phyloP scores from a whole-genome alignment of 116 monocot genomes.

The Dioscorea cayenensis region DNA sequence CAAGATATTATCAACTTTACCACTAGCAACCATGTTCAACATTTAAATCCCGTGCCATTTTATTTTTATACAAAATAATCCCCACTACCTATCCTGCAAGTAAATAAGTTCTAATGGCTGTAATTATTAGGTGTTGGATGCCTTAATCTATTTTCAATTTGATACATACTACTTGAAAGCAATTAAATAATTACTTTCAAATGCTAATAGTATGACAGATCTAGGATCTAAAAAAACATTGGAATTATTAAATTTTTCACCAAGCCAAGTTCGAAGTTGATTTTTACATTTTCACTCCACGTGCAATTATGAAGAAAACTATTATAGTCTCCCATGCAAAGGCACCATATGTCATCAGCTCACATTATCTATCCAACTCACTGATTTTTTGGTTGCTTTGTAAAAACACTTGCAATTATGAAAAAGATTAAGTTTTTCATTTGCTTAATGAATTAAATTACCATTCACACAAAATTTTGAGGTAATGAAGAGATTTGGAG shows the following conservation, averaged over 20 bases:
- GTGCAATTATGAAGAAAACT: not conserved
- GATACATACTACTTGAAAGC: not conserved
- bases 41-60: not conserved
- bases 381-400: not conserved
- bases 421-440: not conserved
- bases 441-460: not conserved
- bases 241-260: not conserved
- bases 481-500: not conserved
- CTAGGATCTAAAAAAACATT: not conserved
- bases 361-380: not conserved
- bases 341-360: not conserved
- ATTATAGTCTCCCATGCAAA: not conserved
- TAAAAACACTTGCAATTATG: not conserved
- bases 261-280: not conserved
- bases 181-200: not conserved
- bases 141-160: not conserved
- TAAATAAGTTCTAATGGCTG: not conserved
- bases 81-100: not conserved
- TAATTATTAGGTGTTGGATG: not conserved
- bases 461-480: not conserved
- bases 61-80: not conserved
- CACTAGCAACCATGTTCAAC: not conserved
- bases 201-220: not conserved
- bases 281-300: not conserved
- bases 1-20: not conserved